phyloP scores from a whole-genome alignment of 768 basidiomycete genomes.

The Daedaleopsis sinensis region DNA sequence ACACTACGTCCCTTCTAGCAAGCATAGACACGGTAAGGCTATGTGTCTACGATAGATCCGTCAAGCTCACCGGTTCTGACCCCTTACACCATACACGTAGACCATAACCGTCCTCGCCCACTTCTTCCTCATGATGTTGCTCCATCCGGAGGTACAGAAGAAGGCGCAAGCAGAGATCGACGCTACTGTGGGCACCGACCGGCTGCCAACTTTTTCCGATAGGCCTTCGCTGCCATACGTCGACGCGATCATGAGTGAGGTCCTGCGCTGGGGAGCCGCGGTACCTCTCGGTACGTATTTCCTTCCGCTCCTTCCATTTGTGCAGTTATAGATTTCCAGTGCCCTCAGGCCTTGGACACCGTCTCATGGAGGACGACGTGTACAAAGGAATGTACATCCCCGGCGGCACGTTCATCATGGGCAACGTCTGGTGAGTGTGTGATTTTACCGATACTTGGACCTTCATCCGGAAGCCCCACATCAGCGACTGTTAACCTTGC shows the following conservation, averaged over 20 bases:
- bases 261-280: conserved; percentile 56
- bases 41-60: conserved; percentile 14
- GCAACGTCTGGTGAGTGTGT: conserved; percentile 56
- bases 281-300: conserved; percentile 53
- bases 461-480: not conserved
- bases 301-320: not conserved
- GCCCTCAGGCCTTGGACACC: conserved; percentile 58
- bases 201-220: conserved; percentile 65
- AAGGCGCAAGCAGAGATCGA: conserved; percentile 75
- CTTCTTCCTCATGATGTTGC: conserved; percentile 70
- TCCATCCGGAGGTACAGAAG: conserved; percentile 55
- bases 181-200: conserved; percentile 51
- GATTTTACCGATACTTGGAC: not conserved
- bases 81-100: conserved; percentile 29
- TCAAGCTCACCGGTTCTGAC: not conserved
- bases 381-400: conserved; percentile 62
- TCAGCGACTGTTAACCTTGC: no score
- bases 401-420: conserved; percentile 63
- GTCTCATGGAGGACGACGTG: conserved; percentile 65
- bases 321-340: not conserved
- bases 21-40: conserved; percentile 74
- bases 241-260: conserved; percentile 58
- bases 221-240: conserved; percentile 58
- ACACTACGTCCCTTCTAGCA: conserved; percentile 28
- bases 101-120: conserved; percentile 58